phyloP scores from a whole-genome alignment of 345 rosid species.

The Schrenkiella parvula region DNA sequence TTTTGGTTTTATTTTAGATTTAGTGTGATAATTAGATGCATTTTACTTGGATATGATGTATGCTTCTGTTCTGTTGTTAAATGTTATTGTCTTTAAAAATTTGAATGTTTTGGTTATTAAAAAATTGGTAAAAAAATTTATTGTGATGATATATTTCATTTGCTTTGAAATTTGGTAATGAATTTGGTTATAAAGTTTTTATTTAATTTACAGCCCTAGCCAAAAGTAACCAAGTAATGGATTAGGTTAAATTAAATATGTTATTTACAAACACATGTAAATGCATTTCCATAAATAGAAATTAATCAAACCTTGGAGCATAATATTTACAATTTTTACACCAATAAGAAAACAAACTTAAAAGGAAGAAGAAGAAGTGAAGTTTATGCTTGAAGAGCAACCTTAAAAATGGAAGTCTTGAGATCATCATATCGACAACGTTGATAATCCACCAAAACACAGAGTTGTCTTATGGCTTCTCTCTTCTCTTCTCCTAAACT shows the following conservation, averaged over 20 bases:
- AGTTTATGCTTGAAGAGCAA: constrained; percentile 29
- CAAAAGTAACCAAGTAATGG: no score
- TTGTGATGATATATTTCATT: no score
- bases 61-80: no score
- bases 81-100: no score
- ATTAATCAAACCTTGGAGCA: neutral
- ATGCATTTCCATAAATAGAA: neutral
- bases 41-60: no score
- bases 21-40: no score
- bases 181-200: no score
- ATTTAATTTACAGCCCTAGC: no score
- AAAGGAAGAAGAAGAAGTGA: neutral
- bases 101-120: no score
- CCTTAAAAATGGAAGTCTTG: constrained; percentile 44
- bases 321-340: constrained; percentile 6
- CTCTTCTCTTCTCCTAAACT: constrained; percentile 66
- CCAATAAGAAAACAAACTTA: neutral
- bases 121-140: no score
- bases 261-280: neutral
- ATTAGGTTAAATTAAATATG: neutral
- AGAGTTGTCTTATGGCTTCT: constrained; percentile 92
- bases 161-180: no score
- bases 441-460: constrained; percentile 75
- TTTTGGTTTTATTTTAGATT: no score
- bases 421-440: constrained; percentile 57